Conservation (phyloP, 192 early-diverging fungal genomes). For the Entomortierella chlamydospora region DNA sequence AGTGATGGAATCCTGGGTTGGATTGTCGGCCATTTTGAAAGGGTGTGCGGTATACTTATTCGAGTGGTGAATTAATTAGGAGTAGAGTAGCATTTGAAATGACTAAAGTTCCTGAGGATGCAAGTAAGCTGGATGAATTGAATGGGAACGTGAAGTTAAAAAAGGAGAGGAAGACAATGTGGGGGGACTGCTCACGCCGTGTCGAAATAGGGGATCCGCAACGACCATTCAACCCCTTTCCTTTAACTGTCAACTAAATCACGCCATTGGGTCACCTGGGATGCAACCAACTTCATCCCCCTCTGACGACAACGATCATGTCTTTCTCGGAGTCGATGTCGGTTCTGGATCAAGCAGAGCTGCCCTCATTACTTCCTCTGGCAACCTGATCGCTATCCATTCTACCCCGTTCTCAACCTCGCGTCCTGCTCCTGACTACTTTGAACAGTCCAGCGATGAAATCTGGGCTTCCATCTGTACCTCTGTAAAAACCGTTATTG, state of each 20-base stretch:
- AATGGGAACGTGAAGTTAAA: not conserved
- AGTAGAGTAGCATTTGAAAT: not conserved
- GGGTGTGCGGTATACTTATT: not conserved
- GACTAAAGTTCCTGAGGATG: not conserved
- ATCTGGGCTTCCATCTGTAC: slow-evolving; percentile 72
- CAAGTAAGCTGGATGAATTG: not conserved
- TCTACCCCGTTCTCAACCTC: slow-evolving; percentile 59
- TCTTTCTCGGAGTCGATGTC: slow-evolving; percentile 55
- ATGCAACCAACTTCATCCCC: slow-evolving; percentile 1
- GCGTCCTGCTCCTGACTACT: slow-evolving; percentile 62
- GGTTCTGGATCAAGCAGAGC: slow-evolving; percentile 61
- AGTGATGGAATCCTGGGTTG: slow-evolving; percentile 61
- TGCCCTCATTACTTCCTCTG: slow-evolving; percentile 63
- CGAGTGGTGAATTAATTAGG: not conserved
- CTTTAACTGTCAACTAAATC: not conserved
- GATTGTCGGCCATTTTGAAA: slow-evolving; percentile 42
- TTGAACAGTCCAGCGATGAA: slow-evolving; percentile 74
- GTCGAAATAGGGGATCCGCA: not conserved
- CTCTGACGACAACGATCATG: slow-evolving; percentile 4
- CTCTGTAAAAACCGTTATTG: slow-evolving; percentile 57
- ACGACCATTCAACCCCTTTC: not conserved
- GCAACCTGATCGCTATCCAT: slow-evolving; percentile 60
- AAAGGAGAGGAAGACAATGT: not conserved
- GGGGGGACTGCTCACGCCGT: not conserved
- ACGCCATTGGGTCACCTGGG: slow-evolving; percentile 2